Conservation (phyloP, 2,329 filamentous ascomycete species). For the Cladosporium phlei region DNA sequence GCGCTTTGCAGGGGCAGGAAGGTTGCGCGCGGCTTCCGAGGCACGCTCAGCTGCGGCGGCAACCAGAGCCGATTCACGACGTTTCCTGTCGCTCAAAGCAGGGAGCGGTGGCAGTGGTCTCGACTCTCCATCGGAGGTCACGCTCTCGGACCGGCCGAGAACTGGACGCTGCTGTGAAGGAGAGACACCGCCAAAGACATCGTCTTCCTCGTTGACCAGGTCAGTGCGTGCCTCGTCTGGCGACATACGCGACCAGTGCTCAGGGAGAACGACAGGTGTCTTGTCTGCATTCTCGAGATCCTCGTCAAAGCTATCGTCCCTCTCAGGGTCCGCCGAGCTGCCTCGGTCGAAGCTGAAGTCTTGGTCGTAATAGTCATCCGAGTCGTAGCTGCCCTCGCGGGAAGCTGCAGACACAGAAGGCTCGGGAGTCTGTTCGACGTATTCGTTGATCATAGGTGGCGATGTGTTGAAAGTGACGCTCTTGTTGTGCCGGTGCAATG, state of each 20-base stretch:
- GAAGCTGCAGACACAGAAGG: slow-evolving; percentile 79
- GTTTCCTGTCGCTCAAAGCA: slow-evolving; percentile 40
- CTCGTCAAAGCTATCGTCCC: slow-evolving; percentile 81
- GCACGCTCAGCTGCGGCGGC: slow-evolving; percentile 69
- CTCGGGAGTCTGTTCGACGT: slow-evolving; percentile 95
- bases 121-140: slow-evolving; percentile 73
- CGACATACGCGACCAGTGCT: slow-evolving; percentile 84
- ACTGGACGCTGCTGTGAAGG: slow-evolving; percentile 49
- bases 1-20: slow-evolving; percentile 67
- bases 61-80: slow-evolving; percentile 52
- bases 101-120: slow-evolving; percentile 84
- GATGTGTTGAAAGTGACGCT: slow-evolving; percentile 95
- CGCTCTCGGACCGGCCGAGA: slow-evolving; percentile 64
- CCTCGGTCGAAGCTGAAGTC: slow-evolving; percentile 60
- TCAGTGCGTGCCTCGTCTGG: slow-evolving; percentile 57
- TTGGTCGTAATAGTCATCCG: slow-evolving; percentile 65
- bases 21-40: slow-evolving; percentile 59
- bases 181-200: slow-evolving; percentile 58
- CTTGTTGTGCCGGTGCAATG: slow-evolving; percentile 80
- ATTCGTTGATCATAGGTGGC: slow-evolving; percentile 92
- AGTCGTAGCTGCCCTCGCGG: slow-evolving; percentile 88
- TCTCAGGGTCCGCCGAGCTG: slow-evolving; percentile 59
- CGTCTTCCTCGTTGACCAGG: slow-evolving; percentile 53
- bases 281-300: slow-evolving; percentile 94
- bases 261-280: slow-evolving; percentile 93